Conservation (phyloP, 768 basidiomycete species). For the Trametes cinnabarina region DNA sequence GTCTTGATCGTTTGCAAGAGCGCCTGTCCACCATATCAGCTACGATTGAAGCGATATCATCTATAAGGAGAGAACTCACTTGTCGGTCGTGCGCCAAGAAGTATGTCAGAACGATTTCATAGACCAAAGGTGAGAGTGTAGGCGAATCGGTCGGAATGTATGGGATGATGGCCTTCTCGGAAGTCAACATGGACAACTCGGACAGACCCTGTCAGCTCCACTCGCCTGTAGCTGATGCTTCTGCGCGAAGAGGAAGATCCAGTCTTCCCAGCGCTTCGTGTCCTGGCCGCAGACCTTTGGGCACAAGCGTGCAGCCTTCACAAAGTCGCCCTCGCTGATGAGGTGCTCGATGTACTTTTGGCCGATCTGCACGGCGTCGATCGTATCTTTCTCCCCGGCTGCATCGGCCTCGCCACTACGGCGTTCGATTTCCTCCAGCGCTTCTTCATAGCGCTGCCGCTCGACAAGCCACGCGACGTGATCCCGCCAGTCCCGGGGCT, state of each 20-base stretch:
- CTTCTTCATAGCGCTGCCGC: constrained; percentile 82
- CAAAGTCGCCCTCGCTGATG: constrained; percentile 70
- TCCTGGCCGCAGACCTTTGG: constrained; percentile 85
- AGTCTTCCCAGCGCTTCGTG: constrained; percentile 87
- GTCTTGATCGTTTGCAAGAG: constrained; percentile 75
- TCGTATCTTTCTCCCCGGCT: constrained; percentile 30
- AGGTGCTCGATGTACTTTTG: constrained; percentile 84
- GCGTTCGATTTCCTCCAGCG: constrained; percentile 31
- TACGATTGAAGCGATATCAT: not conserved
- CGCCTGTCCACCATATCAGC: constrained; percentile 42
- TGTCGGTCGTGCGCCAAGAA: constrained; percentile 75
- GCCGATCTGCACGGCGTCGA: constrained; percentile 72
- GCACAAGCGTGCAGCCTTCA: constrained; percentile 76
- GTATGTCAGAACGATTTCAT: constrained; percentile 92
- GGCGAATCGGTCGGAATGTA: constrained; percentile 83
- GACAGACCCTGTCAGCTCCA: not conserved
- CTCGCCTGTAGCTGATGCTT: constrained; percentile 74
- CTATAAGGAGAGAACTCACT: constrained; percentile 38
- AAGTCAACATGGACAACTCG: not conserved
- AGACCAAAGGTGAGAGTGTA: constrained; percentile 77
- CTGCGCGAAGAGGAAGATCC: constrained; percentile 89
- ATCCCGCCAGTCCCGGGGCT: constrained; percentile 82
- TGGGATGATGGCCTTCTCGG: constrained; percentile 75
- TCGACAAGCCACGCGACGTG: constrained; percentile 93
- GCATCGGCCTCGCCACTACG: constrained; percentile 9